Conservation (phyloP, 2,329 filamentous ascomycete species). For the Xylariaceae sp. region DNA sequence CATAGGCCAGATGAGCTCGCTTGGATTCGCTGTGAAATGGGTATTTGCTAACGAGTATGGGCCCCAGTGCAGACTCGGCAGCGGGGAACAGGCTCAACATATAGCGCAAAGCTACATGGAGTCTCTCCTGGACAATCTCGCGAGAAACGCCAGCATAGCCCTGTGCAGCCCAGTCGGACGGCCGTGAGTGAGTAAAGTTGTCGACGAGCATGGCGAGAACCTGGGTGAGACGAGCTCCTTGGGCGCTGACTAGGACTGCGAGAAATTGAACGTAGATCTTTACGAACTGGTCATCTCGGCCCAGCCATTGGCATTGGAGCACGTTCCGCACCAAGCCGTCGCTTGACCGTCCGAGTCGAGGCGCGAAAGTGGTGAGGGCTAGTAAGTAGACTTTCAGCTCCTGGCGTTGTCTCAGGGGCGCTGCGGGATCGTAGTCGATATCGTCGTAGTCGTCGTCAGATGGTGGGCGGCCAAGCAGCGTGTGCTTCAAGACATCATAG, state of each 20-base stretch:
- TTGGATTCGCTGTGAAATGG: slow-evolving; percentile 74
- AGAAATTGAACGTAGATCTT: slow-evolving; percentile 66
- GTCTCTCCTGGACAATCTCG: slow-evolving; percentile 63
- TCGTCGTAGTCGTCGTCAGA: slow-evolving; percentile 38
- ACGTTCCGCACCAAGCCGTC: slow-evolving; percentile 55
- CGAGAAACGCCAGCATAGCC: slow-evolving; percentile 58
- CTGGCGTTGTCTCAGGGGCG: slow-evolving; percentile 35
- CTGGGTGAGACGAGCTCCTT: slow-evolving; percentile 70
- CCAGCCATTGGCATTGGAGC: slow-evolving; percentile 61
- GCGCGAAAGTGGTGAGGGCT: slow-evolving; percentile 58
- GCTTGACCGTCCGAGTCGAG: slow-evolving; percentile 57
- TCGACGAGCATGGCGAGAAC: slow-evolving; percentile 78
- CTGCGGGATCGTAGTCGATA: slow-evolving; percentile 43
- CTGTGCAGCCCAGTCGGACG: slow-evolving; percentile 44
- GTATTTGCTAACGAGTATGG: slow-evolving; percentile 64
- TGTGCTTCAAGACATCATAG: slow-evolving; percentile 58
- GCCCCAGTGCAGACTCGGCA: slow-evolving; percentile 65
- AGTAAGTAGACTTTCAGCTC: slow-evolving; percentile 59
- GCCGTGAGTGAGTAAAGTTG: slow-evolving; percentile 60
- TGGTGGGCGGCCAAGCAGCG: slow-evolving; percentile 47
- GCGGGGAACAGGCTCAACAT: slow-evolving; percentile 79
- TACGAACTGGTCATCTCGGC: slow-evolving; percentile 61
- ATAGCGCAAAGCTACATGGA: slow-evolving; percentile 73
- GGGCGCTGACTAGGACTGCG: slow-evolving; percentile 72
- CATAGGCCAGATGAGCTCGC: slow-evolving; percentile 79